Percentiles rank a stretch among this genome's conserved stretches.
These are phyloP conservation scores for Clitopilus hobsonii DNA, from an alignment of 768 basidiomycete species.

Conservation along the genomic window DNA sequence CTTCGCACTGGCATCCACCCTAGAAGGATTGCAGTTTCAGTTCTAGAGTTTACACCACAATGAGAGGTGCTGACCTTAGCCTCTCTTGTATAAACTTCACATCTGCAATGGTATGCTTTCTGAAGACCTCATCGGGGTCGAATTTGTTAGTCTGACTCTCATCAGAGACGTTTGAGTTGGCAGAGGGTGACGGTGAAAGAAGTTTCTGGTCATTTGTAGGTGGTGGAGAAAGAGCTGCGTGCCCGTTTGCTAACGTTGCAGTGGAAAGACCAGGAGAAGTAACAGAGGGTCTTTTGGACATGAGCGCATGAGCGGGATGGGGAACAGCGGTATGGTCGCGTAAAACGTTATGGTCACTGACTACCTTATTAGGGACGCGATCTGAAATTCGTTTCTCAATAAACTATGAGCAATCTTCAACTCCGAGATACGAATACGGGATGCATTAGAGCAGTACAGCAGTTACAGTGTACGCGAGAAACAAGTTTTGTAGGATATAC, in stretches of 20 bases:
- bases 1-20: conserved; percentile 80
- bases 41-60: conserved; percentile 4
- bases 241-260: conserved; percentile 1
- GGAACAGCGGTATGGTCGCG: not conserved
- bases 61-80: conserved; percentile 45
- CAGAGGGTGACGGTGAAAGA: conserved; percentile 7
- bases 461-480: not conserved
- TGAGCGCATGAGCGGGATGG: conserved; percentile 11
- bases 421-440: not conserved
- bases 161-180: not conserved
- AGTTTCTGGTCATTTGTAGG: conserved; percentile 8
- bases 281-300: conserved; percentile 35
- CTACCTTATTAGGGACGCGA: not conserved
- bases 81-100: conserved; percentile 64
- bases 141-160: conserved; percentile 23
- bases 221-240: not conserved
- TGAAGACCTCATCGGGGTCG: conserved; percentile 73
- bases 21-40: conserved; percentile 18
- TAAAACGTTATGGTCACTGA: not conserved
- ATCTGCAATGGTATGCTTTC: conserved; percentile 65
- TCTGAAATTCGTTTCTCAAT: not conserved
- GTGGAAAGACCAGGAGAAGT: conserved; percentile 23
- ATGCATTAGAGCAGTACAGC: conserved; percentile 4
- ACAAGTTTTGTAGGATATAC: not conserved
- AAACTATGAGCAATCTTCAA: not conserved